Conservation (phyloP, 805 yeast species). For the Ogataea dorogensis region DNA sequence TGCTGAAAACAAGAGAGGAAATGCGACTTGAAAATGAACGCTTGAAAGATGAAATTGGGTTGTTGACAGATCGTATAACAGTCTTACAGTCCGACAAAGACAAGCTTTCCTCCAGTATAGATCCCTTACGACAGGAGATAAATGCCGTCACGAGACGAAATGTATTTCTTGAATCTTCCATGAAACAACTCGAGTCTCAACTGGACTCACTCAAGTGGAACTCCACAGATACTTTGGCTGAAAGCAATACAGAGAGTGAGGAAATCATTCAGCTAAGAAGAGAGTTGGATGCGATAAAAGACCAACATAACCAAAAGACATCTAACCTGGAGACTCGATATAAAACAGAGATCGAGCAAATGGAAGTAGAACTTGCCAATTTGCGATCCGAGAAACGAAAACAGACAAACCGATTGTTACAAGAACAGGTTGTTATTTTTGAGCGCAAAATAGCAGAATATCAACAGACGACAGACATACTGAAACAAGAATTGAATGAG, state of each 20-base stretch:
- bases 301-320: background rate
- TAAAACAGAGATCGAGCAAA: background rate
- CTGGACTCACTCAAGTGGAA: conserved; percentile 1
- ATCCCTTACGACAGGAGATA: conserved; percentile 5
- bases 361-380: conserved; percentile 3
- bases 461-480: conserved; percentile 3
- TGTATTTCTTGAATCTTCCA: background rate
- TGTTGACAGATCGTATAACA: too few species aligned
- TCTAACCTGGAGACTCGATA: background rate
- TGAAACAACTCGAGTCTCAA: background rate
- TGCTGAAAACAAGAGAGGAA: background rate
- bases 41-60: too few species aligned
- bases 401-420: background rate
- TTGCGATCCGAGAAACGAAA: conserved; percentile 1
- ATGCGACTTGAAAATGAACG: too few species aligned
- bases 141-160: conserved; percentile 1
- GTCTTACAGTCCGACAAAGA: too few species aligned
- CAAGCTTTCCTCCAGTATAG: too few species aligned
- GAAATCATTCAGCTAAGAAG: background rate
- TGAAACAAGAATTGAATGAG: conserved; percentile 13
- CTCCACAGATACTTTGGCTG: conserved; percentile 1
- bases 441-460: conserved; percentile 15
- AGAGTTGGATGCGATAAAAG: background rate
- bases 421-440: conserved; percentile 7
- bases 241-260: background rate